Base-by-base conservation (phyloP, 164 flowering plant genomes). In the Vitis labrusca region DNA sequence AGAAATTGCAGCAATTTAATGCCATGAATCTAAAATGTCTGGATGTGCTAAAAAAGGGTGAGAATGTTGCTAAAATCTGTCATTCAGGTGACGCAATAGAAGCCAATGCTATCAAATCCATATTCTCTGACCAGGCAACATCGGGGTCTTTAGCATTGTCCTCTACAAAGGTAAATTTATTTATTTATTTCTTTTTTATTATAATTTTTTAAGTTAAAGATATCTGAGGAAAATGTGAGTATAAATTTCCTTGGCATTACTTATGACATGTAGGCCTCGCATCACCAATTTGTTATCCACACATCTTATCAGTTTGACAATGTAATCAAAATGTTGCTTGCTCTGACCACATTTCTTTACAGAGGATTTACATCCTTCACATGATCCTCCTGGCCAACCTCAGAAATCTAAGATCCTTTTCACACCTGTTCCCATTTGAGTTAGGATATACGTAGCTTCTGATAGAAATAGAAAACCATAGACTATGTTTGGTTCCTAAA, bases 101-200 rank as follows among this genome's bases (percentile, higher is more conserved):
- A 88, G 99, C 97, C 68, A 85, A 67, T 73, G 98, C 98, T 27
- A 91, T 96, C 65, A 85, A 85, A 86, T 75, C 89, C 13, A 30
- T 91, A 17, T 95, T 96, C 78, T 70, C 86, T 50, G 82, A 80
- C 51, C 95, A 88, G 82, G 95, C 92, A 59, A 69, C 81, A 23
- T 90, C 97, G 23, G 91, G 92, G 74, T 84, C 87, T 77, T 82
- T 93, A 70, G 92, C 97, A 53, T 69, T 96, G 11, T 96, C 99
- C 62, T 96, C 99, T 8, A 93, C 99, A 15, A 93, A 95, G 96
- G 99, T 92, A 91, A 68, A 10, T 44, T 52, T 14, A 10, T 16
- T n/a, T 3, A 1, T 47, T 19, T 9, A 6, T 53, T 11, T 71
- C 16, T 65, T 16, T 60, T n/a, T 49, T 13, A 3, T 6, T 29